Conservation (phyloP, 208 protist species). For the Borovskyia barvae region DNA sequence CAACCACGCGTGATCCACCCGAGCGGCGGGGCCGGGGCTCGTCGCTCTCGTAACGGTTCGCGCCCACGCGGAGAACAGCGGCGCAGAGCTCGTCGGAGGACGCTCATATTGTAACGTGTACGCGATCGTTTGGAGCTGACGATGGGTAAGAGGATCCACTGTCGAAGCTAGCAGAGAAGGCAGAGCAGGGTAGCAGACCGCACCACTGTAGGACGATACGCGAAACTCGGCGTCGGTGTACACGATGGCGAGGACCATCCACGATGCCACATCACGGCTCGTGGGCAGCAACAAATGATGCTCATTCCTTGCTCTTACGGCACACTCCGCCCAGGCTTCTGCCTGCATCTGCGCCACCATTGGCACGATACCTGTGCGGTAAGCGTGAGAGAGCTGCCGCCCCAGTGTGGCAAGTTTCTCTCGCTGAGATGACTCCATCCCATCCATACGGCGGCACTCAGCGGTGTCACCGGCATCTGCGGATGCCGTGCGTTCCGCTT, state of each 20-base stretch:
- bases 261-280: constrained; percentile 25
- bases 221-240: constrained; percentile 60
- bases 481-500: too few species aligned
- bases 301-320: neutral
- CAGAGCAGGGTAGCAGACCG: constrained; percentile 56
- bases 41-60: too few species aligned
- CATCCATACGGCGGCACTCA: too few species aligned
- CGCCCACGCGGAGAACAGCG: too few species aligned
- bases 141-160: constrained; percentile 8
- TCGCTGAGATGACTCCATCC: too few species aligned
- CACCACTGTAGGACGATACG: constrained; percentile 34
- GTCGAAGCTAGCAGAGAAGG: constrained; percentile 52
- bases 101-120: constrained; percentile 11
- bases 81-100: too few species aligned
- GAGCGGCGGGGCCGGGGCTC: too few species aligned
- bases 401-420: neutral
- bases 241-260: constrained; percentile 43
- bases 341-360: constrained; percentile 1
- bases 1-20: constrained; percentile 17
- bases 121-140: neutral
- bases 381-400: neutral
- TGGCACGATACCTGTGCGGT: constrained; percentile 8
- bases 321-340: neutral
- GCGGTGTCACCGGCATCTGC: too few species aligned
- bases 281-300: neutral